Conservation (phyloP, 2,329 filamentous ascomycete species). For the Pseudogymnoascus verrucosus region DNA sequence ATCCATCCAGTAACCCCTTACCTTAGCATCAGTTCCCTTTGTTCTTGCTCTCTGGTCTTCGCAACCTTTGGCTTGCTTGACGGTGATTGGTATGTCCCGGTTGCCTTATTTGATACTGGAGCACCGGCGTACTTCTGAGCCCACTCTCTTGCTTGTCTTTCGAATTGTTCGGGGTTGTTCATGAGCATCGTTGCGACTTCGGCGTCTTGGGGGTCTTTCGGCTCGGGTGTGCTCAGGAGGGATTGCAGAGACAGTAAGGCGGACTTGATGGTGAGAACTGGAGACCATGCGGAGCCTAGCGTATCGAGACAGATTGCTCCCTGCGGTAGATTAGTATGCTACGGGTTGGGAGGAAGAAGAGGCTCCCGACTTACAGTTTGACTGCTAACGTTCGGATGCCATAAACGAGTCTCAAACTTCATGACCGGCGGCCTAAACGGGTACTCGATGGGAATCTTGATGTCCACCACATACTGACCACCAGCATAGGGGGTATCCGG, state of each 20-base stretch:
- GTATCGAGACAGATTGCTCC: conserved; percentile 97
- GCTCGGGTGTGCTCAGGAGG: conserved; percentile 86
- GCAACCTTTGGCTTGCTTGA: conserved; percentile 19
- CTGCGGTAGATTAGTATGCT: conserved; percentile 38
- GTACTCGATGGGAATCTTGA: conserved; percentile 80
- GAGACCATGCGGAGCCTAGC: conserved; percentile 82
- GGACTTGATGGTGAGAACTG: conserved; percentile 92
- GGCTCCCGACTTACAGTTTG: conserved; percentile 60
- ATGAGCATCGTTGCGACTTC: conserved; percentile 90
- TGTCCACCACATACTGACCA: conserved; percentile 73
- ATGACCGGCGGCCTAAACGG: conserved; percentile 89
- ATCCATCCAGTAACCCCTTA: conserved; percentile 13
- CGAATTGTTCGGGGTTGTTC: conserved; percentile 68
- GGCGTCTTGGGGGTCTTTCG: conserved; percentile 92
- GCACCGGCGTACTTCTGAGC: conserved; percentile 76
- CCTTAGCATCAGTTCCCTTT: conserved; percentile 18
- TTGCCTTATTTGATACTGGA: conserved; percentile 25
- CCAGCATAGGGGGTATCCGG: conserved; percentile 91
- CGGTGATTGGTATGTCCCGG: conserved; percentile 26
- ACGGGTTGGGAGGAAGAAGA: neutral
- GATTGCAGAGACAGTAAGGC: conserved; percentile 89
- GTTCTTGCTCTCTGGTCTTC: conserved; percentile 22
- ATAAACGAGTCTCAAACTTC: conserved; percentile 87
- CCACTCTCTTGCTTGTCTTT: conserved; percentile 81
- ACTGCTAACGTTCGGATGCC: conserved; percentile 95